These are phyloP conservation scores for Saturnispora sanitii DNA, from an alignment of 805 yeast species.

Conservation along the genomic window DNA sequence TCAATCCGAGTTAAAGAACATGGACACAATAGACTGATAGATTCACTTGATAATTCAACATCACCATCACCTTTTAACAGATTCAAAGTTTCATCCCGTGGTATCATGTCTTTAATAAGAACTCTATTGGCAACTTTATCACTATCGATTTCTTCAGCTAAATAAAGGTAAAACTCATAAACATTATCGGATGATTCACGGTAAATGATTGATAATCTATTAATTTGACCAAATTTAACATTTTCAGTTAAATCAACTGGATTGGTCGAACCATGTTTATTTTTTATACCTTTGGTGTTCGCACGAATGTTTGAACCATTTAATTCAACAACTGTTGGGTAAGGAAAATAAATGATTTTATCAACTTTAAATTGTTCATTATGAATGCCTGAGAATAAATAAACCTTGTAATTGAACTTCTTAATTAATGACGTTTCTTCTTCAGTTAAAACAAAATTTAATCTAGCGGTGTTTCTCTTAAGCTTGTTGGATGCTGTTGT, in stretches of 20 bases:
- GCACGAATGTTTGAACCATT: slow-evolving; percentile 43
- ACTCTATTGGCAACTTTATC: slow-evolving; percentile 35
- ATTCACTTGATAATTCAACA: slow-evolving; percentile 49
- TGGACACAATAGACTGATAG: slow-evolving; percentile 69
- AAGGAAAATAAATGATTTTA: slow-evolving; percentile 51
- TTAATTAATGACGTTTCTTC: slow-evolving; percentile 33
- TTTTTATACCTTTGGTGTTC: slow-evolving; percentile 66
- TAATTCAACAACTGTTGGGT: slow-evolving; percentile 55
- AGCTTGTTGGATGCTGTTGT: neutral
- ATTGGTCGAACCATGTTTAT: slow-evolving; percentile 64
- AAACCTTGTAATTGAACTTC: slow-evolving; percentile 30
- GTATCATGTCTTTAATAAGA: slow-evolving; percentile 40
- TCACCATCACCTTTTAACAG: slow-evolving; percentile 32
- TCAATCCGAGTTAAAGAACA: slow-evolving; percentile 60
- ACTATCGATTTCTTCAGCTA: slow-evolving; percentile 42
- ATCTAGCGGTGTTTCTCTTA: slow-evolving; percentile 23
- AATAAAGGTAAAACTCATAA: slow-evolving; percentile 44
- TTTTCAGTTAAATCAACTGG: slow-evolving; percentile 70
- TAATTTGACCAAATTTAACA: slow-evolving; percentile 24
- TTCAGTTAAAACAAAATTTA: slow-evolving; percentile 34
- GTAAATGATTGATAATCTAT: slow-evolving; percentile 44
- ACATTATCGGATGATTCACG: slow-evolving; percentile 42
- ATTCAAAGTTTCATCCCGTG: slow-evolving; percentile 36
- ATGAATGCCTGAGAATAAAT: slow-evolving; percentile 45
- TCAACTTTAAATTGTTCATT: slow-evolving; percentile 16